Conservation (phyloP, 768 basidiomycete genomes). For the Erythrobasidium yunnanense region DNA sequence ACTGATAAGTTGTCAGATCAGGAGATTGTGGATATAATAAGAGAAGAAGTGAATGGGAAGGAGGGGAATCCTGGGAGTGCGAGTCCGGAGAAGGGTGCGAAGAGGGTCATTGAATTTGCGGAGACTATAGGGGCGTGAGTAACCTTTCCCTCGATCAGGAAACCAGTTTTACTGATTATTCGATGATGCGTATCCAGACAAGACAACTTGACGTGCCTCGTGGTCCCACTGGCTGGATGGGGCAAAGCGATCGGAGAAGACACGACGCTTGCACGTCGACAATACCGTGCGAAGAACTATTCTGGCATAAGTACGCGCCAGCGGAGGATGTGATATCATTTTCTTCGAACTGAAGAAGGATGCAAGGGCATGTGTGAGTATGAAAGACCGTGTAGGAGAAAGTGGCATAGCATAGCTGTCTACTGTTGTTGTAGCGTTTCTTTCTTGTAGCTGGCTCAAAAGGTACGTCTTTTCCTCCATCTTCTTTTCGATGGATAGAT, state of each 20-base stretch:
- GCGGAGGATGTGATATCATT: conserved; percentile 38
- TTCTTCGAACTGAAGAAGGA: not conserved
- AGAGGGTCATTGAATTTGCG: conserved; percentile 68
- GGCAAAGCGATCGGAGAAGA: conserved; percentile 68
- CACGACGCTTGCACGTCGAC: conserved; percentile 65
- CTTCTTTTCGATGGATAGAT: too few relatives aligned
- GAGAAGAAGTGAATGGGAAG: conserved; percentile 52
- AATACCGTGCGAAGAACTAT: conserved; percentile 52
- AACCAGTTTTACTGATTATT: too few relatives aligned
- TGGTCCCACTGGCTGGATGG: conserved; percentile 89
- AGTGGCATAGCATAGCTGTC: too few relatives aligned
- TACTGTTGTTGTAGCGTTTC: too few relatives aligned
- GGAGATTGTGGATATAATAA: conserved; percentile 82
- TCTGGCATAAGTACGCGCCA: conserved; percentile 41
- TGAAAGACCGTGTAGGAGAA: too few relatives aligned
- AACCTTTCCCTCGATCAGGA: not conserved
- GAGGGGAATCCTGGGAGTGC: too few relatives aligned
- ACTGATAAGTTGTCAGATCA: conserved; percentile 83
- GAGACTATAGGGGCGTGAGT: conserved; percentile 51
- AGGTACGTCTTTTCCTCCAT: too few relatives aligned
- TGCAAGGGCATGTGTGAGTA: too few relatives aligned
- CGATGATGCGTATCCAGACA: conserved; percentile 49
- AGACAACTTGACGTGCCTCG: conserved; percentile 83
- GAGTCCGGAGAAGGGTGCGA: conserved; percentile 69
- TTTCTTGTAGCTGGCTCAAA: too few relatives aligned